Percentiles rank a stretch among this genome's conserved stretches.
These are phyloP conservation scores for Kwoniella bestiolae DNA, from an alignment of 768 basidiomycete genomes.

Conservation along the genomic window DNA sequence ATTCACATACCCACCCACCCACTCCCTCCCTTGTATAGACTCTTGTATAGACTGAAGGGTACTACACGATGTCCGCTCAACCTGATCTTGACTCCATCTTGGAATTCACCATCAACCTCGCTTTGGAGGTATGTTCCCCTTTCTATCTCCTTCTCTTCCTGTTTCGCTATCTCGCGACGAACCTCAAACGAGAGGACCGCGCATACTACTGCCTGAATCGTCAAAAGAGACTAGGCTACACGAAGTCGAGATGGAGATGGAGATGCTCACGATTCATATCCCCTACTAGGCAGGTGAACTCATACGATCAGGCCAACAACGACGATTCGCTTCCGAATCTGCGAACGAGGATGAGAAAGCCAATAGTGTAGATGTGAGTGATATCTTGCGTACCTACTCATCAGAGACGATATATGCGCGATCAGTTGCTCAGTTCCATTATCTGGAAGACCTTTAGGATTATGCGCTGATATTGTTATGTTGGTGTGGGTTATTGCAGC, in stretches of 20 bases:
- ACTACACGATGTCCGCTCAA: conserved; percentile 14
- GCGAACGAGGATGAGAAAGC: conserved; percentile 75
- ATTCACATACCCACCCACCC: too few relatives aligned
- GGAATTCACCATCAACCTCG: conserved; percentile 30
- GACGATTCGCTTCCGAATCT: conserved; percentile 61
- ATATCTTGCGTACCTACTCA: neutral
- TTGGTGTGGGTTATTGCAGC: conserved; percentile 45
- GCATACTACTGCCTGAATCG: too few relatives aligned
- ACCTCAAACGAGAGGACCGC: too few relatives aligned
- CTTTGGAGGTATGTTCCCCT: conserved; percentile 24
- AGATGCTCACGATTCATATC: neutral
- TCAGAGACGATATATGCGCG: neutral
- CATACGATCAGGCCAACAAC: conserved; percentile 69
- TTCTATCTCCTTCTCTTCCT: too few relatives aligned
- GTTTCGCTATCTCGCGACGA: too few relatives aligned
- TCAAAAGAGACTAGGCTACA: too few relatives aligned
- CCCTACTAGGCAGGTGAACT: conserved; percentile 42
- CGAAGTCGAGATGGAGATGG: neutral
- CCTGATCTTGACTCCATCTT: conserved; percentile 31
- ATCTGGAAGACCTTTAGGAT: too few relatives aligned
- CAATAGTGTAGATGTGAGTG: conserved; percentile 77
- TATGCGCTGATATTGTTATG: too few relatives aligned
- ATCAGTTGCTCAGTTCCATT: neutral
- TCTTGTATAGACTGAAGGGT: neutral
- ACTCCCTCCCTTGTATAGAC: too few relatives aligned